Percentiles rank a stretch among this genome's conserved stretches.
Conservation (phyloP, 352 stramenopile genomes). For the Phytophthora litchii region DNA sequence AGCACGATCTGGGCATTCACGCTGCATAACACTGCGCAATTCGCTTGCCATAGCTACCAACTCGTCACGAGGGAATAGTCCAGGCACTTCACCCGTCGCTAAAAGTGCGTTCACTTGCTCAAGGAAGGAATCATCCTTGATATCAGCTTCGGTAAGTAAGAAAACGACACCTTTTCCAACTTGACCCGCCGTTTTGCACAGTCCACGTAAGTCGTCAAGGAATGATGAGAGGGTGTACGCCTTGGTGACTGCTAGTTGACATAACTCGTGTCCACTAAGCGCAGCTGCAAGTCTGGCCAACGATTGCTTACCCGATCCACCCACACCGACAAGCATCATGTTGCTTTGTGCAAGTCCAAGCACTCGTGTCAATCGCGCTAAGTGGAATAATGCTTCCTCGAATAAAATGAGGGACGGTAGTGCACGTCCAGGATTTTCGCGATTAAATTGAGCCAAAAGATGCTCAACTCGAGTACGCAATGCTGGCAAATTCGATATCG, state of each 20-base stretch:
- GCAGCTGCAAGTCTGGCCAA: conserved; percentile 80
- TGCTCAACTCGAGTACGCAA: conserved; percentile 64
- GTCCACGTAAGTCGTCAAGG: conserved; percentile 81
- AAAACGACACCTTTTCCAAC: conserved; percentile 83
- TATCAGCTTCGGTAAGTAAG: conserved; percentile 88
- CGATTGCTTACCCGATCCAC: conserved; percentile 89
- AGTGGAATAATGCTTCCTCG: conserved; percentile 88
- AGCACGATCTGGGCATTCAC: conserved; percentile 59
- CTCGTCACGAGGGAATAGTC: conserved; percentile 91
- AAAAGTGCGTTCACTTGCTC: conserved; percentile 91
- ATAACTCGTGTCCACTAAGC: conserved; percentile 76
- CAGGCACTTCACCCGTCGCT: conserved; percentile 79
- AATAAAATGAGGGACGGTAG: conserved; percentile 89
- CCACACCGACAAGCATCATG: conserved; percentile 92
- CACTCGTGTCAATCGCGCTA: conserved; percentile 83
- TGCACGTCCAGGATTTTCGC: conserved; percentile 66
- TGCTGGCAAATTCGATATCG: conserved; percentile 44
- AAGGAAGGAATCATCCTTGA: conserved; percentile 91
- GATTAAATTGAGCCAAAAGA: conserved; percentile 83
- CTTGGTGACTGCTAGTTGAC: conserved; percentile 91
- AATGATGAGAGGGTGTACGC: conserved; percentile 86
- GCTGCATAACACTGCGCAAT: conserved; percentile 72
- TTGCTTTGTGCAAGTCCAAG: conserved; percentile 85
- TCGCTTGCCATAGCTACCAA: conserved; percentile 86
- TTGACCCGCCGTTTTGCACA: conserved; percentile 89